Evolutionary conservation across 2,329 filamentous ascomycete genomes (phyloP), one percentile per base, ranked within the genome.

Genomic region (Ceratocystis alfenasii): DNA sequence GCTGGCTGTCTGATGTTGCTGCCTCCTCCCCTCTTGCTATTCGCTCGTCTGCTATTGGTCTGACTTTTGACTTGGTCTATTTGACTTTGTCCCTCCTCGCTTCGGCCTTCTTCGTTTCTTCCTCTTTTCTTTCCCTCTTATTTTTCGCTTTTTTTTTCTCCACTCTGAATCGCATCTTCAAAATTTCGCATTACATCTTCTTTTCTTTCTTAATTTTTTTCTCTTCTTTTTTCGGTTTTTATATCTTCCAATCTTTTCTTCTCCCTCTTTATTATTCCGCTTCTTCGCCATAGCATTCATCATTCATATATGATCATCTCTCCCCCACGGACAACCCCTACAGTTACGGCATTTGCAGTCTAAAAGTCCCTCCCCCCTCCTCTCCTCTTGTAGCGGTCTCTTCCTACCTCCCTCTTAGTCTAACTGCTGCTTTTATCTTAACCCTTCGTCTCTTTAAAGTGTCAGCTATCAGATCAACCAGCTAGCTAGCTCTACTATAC

Each of bases 11-110:
- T 41, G 36, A 41, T 41, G 36, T 30, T 64, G 22, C n/a, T 64
- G 30, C 66, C 66, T 62, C 17, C 5, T 33, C 22, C 20, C 6
- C 22, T 53, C 48, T 53, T 53, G 48, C 25, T 50, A 60, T 68
- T 64, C 53, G 55, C 62, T 68, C 57, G 65, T 53, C 57, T 48
- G 30, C 28, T n/a, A 41, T 62, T 45, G 30, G 59, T 44, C 41
- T 8, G 57, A 41, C 20, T 30, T 63, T 22, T 41, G 28, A 48
- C 25, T 55, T 20, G 48, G 45, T 30, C 20, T 60, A 28, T 65
- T 55, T 44, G 30, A 57, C 25, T 22, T 66, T 33, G 60, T 63
- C 60, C 30, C 28, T 64, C 15, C 62, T 53, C 30, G 22, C 36
- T 48, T 63, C 30, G 17, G 22, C 33, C 45, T 25, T 46, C 41